Base-by-base conservation (phyloP, 1,284 basidiomycete species). In the Neolentinus lepideus region DNA sequence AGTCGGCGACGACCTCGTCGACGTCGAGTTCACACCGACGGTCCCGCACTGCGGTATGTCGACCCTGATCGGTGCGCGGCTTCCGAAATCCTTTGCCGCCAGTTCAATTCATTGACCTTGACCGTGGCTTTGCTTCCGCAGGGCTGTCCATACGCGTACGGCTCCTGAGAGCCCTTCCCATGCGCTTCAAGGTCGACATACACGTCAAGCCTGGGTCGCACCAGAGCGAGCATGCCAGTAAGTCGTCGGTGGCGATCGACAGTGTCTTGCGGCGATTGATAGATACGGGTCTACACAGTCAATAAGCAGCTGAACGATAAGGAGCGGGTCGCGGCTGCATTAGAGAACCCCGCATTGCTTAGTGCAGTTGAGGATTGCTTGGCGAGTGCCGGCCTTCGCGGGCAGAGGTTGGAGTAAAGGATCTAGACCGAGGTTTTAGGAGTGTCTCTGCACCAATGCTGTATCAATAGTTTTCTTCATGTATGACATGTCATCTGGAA, bases 221-320 rank as follows among this genome's bases (percentile, higher is more conserved):
- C 74, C 92, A 98, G 70, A 94, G 90, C 66, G 96, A 98, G 68
- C 80, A 88, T 60, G 88, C 94, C 53, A 82, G 92, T 91, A 60
- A 48, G 81, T 64, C 12, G 25, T 54, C 29, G n/a, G n/a, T 19
- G 9, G 22, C 11, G 19, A 19, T 54, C 4, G 33, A 3, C 8
- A 19, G n/a, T 24, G 25, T 25, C 43, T 26, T 8, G 8, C 29
- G 22, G 48, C 21, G 25, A 48, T 53, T 27, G 10, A 31, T 4
- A 10, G 24, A 29, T 27, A 16, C 31, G 45, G 36, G 11, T 22
- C 29, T 4, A 4, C 6, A 4, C 60, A 92, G 95, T 98, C 31
- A 99, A 99, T 75, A 99, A 98, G 71, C 96, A 99, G 68, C 78
- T 99, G 50, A 98, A 99, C 67, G 96, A 99, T 74, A 99, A 99